Base-by-base conservation (phyloP, 129 eudicot genomes). In the Rutidosis leptorrhynchoides region DNA sequence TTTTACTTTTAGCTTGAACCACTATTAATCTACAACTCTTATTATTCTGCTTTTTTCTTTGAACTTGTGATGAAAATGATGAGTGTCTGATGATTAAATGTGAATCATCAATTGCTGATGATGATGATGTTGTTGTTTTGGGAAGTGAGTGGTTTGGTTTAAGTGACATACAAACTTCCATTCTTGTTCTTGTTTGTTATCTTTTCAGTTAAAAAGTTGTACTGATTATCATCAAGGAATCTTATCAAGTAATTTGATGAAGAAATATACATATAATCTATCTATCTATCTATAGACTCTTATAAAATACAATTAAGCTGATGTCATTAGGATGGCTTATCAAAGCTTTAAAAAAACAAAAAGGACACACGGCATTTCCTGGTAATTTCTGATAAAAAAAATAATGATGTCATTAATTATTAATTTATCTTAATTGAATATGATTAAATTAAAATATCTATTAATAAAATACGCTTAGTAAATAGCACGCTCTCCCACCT, bases 1-100 rank as follows among this genome's bases (percentile, higher is more conserved):
- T 83, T 79, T 86, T 93, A 0, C 98, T 92, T 72, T 93, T 93
- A 0, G 98, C 98, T 85, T 88, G 81, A 51, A 93, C 84, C 59
- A 88, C 89, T 76, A 92, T 43, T 11, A 66, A 22, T 42, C 72
- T 58, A 12, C 27, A 5, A 24, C 60, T 29, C 25, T 43, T 40
- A 42, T 57, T n/a, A n/a, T n/a, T n/a, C n/a, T n/a, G 67, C 33
- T 58, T 8, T 21, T 78, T 52, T 57, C 55, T 43, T 72, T 52
- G 81, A 68, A 15, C 6, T 35, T 60, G 80, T 57, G 28, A 26
- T 24, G 62, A 56, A 25, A 84, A 32, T 2, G n/a, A 32, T 2
- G 97, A 82, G 82, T 82, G 85, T 58, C 88, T 76, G 67, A 78
- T 61, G 23, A 17, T 15, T 9, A 77, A 45, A 35, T 69, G 58